These are phyloP conservation scores for Spizellomyces punctatus DNA, from an alignment of 192 early-diverging fungal species.

Conservation along the genomic window DNA sequence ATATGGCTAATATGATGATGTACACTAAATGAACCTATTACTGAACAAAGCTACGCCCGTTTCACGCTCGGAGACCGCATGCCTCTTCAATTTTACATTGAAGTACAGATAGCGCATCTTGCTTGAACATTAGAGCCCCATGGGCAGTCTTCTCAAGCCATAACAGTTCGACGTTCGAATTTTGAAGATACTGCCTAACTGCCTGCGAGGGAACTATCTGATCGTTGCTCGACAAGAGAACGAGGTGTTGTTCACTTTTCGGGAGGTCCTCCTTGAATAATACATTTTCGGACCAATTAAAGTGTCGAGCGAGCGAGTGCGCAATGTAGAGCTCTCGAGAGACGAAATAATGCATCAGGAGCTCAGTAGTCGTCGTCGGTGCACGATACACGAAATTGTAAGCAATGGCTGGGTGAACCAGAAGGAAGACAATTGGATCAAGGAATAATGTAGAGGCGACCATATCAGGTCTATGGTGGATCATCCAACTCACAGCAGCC, in stretches of 20 bases:
- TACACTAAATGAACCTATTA: too few relatives aligned
- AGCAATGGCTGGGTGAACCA: slow-evolving; percentile 63
- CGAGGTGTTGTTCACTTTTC: slow-evolving; percentile 4
- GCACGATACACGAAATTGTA: slow-evolving; percentile 54
- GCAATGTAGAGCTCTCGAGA: slow-evolving; percentile 67
- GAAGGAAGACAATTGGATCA: slow-evolving; percentile 70
- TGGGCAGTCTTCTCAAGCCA: slow-evolving; percentile 12
- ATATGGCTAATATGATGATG: too few relatives aligned
- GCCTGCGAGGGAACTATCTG: slow-evolving; percentile 16
- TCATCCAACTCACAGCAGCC: slow-evolving; percentile 58
- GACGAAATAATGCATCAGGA: slow-evolving; percentile 58
- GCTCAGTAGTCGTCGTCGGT: slow-evolving; percentile 31
- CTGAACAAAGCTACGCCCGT: too few relatives aligned
- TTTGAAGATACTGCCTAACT: slow-evolving; percentile 8
- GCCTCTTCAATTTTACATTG: background rate
- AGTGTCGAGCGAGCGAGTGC: slow-evolving; percentile 53
- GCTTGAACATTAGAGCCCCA: slow-evolving; percentile 11
- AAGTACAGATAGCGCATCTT: background rate
- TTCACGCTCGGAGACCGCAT: background rate
- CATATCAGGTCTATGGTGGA: background rate
- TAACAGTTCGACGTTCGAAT: background rate
- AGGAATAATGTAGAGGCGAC: slow-evolving; percentile 49
- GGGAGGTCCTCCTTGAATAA: slow-evolving; percentile 43
- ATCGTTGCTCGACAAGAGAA: slow-evolving; percentile 13
- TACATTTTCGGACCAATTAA: slow-evolving; percentile 37